These are phyloP conservation scores for Solanum dulcamara DNA, from an alignment of 257 asterid species.

Conservation along the genomic window DNA sequence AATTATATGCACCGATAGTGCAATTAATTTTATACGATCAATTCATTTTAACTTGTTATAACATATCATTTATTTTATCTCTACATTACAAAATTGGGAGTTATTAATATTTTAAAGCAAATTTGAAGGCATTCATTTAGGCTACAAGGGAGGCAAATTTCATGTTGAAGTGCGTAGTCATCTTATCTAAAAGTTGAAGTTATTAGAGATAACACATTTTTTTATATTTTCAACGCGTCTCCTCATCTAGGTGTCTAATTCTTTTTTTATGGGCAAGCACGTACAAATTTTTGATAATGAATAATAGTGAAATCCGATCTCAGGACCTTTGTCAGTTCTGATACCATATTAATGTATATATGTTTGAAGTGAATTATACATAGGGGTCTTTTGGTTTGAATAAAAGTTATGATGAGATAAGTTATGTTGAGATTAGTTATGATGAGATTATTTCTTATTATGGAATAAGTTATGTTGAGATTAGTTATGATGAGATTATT, in stretches of 20 bases:
- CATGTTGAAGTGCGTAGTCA: neutral
- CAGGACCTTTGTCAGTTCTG: accelerated
- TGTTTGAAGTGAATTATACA: neutral
- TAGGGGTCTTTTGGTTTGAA: too few species aligned
- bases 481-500: too few species aligned
- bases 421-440: too few species aligned
- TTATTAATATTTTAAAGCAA: neutral
- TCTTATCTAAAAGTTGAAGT: neutral
- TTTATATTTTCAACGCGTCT: neutral
- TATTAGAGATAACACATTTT: neutral
- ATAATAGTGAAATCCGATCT: too few species aligned
- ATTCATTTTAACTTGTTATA: neutral
- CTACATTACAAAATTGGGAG: neutral
- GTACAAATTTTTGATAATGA: neutral
- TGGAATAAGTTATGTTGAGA: too few species aligned
- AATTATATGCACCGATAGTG: neutral
- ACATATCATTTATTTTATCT: neutral
- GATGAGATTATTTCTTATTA: too few species aligned
- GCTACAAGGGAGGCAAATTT: neutral
- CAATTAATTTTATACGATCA: neutral
- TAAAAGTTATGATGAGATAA: too few species aligned
- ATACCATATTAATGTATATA: neutral
- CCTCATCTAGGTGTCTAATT: neutral
- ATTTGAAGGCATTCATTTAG: neutral
- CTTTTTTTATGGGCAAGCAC: neutral